Conservation (phyloP, 225 moss, liverwort and hornwort genomes). For the Polytrichum formosum region DNA sequence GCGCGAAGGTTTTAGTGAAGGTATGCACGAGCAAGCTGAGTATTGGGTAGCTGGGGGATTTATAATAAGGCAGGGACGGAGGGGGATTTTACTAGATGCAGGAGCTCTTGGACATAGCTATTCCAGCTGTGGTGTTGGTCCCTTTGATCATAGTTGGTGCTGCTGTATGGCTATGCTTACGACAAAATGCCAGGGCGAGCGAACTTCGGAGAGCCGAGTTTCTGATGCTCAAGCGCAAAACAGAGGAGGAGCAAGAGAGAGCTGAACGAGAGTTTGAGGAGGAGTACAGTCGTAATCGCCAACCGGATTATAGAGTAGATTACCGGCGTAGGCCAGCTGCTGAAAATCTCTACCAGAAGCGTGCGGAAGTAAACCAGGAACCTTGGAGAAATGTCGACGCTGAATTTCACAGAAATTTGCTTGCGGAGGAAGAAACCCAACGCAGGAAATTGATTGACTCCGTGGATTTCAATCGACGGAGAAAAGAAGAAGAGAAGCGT, state of each 20-base stretch:
- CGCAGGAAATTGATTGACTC: conserved; percentile 34
- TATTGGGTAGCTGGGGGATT: conserved; percentile 12
- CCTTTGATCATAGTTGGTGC: conserved; percentile 29
- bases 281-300: conserved; percentile 47
- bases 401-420: conserved; percentile 25
- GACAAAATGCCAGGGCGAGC: conserved; percentile 20
- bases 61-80: conserved; percentile 20
- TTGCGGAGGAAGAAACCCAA: conserved; percentile 15
- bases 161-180: conserved; percentile 38
- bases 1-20: neutral
- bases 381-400: conserved; percentile 25
- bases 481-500: conserved; percentile 24
- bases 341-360: neutral
- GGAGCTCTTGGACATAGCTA: conserved; percentile 46
- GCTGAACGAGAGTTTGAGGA: conserved; percentile 60
- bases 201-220: conserved; percentile 40
- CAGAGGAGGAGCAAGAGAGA: conserved; percentile 59
- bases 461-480: conserved; percentile 18
- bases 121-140: conserved; percentile 48
- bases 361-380: neutral
- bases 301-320: conserved; percentile 28
- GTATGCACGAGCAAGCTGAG: neutral
- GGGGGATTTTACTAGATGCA: conserved; percentile 42
- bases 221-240: conserved; percentile 42
- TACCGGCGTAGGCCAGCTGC: conserved; percentile 15